Conservation (phyloP, 371 early-diverging fungal genomes). For the Thermomucor indicae-seudaticae region DNA sequence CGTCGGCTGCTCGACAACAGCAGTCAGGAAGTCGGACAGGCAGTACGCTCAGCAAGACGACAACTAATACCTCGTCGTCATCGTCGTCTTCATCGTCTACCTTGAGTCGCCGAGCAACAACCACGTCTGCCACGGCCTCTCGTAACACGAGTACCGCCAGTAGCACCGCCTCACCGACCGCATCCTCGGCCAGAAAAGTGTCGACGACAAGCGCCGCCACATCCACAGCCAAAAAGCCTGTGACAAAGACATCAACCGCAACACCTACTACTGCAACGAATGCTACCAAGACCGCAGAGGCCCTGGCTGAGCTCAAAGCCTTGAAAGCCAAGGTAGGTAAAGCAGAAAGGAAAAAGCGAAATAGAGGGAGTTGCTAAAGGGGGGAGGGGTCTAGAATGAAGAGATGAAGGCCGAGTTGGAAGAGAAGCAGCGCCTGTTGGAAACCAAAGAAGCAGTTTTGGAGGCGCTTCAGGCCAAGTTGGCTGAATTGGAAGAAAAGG, state of each 20-base stretch:
- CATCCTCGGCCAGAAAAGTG: slow-evolving; percentile 1
- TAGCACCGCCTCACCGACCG: slow-evolving; percentile 9
- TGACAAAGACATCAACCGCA: background rate
- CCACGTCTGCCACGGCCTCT: background rate
- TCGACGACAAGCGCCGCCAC: slow-evolving; percentile 3
- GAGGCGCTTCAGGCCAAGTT: slow-evolving; percentile 6
- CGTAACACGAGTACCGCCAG: background rate
- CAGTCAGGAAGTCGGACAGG: slow-evolving; percentile 8
- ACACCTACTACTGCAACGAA: slow-evolving; percentile 10
- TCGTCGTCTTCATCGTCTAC: slow-evolving; percentile 10
- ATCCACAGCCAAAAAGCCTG: background rate
- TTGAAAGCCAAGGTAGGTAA: slow-evolving; percentile 12
- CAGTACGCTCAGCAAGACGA: slow-evolving; percentile 4
- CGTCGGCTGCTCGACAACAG: slow-evolving; percentile 1
- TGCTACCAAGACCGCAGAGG: slow-evolving; percentile 13
- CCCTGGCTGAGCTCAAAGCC: slow-evolving; percentile 16
- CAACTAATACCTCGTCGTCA: too few species aligned
- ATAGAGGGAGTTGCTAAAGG: background rate
- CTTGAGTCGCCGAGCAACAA: slow-evolving; percentile 10
- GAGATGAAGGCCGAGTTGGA: slow-evolving; percentile 9
- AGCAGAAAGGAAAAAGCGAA: background rate
- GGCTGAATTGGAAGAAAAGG: slow-evolving; percentile 5
- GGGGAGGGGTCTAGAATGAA: slow-evolving; percentile 6
- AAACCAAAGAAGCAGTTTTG: slow-evolving; percentile 12
- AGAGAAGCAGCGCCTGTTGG: slow-evolving; percentile 12